phyloP scores from a whole-genome alignment of 306 rosid species.

The Cyclanthera cordifolia region DNA sequence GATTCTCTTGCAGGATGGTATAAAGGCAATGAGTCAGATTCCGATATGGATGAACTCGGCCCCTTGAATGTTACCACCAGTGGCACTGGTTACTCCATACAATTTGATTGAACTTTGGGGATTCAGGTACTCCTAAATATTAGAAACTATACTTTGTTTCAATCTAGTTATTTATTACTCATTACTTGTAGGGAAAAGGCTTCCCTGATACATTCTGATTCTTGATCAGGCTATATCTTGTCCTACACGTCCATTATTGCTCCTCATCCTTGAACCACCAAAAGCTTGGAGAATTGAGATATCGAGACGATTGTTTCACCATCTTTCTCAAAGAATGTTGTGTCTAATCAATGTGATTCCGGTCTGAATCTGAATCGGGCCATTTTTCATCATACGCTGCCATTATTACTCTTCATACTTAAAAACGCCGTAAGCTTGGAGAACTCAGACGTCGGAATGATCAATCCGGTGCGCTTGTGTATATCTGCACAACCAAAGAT shows the following conservation, averaged over 20 bases:
- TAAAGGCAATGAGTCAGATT: conserved; percentile 46
- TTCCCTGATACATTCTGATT: neutral
- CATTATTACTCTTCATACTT: neutral
- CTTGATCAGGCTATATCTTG: neutral
- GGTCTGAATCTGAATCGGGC: neutral
- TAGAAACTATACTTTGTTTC: conserved; percentile 5
- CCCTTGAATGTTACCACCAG: conserved; percentile 35
- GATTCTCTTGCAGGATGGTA: conserved; percentile 37
- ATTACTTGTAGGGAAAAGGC: neutral
- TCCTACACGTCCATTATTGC: no score
- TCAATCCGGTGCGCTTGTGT: neutral
- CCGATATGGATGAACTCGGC: conserved; percentile 67
- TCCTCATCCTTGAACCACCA: no score
- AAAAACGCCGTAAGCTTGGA: conserved; percentile 2
- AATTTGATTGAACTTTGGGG: conserved; percentile 41
- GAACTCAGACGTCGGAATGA: neutral
- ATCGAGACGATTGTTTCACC: neutral
- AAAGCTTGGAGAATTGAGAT: neutral
- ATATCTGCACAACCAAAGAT: neutral
- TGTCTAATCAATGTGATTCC: neutral
- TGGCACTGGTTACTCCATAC: conserved; percentile 52
- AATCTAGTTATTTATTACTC: neutral
- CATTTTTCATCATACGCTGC: neutral
- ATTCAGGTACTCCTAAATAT: conserved; percentile 19
- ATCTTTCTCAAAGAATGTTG: neutral